Evolutionary conservation across 2,329 filamentous ascomycete genomes (phyloP).

Genomic region (Ascochyta fabae): DNA sequence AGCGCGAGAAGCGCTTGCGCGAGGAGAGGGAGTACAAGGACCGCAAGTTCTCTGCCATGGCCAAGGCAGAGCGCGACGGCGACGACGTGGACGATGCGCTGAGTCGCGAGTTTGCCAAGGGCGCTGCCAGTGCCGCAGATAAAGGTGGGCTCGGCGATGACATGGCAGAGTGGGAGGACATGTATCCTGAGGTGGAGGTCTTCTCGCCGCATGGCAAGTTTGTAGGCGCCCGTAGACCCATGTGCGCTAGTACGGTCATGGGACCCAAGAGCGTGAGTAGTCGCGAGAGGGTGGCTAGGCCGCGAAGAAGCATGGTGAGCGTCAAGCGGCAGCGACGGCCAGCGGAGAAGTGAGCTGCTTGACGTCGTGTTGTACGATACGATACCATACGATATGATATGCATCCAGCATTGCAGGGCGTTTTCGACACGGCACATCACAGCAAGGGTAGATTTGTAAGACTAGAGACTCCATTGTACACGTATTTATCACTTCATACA

Average conservation of each 20-base stretch:
- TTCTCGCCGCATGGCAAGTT: conserved; percentile 86
- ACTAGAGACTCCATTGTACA: too few species aligned
- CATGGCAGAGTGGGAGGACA: conserved; percentile 25
- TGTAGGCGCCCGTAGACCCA: conserved; percentile 69
- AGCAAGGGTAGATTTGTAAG: too few species aligned
- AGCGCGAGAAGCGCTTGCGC: conserved; percentile 17
- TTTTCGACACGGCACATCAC: background rate
- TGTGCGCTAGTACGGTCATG: conserved; percentile 72
- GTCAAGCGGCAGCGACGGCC: conserved; percentile 45
- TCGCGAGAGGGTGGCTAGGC: conserved; percentile 61
- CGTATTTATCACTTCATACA: too few species aligned
- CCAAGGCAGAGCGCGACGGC: conserved; percentile 10
- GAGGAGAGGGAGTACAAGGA: conserved; percentile 21
- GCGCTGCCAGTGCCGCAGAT: background rate
- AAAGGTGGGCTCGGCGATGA: conserved; percentile 14
- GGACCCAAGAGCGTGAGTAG: conserved; percentile 61
- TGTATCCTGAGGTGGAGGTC: conserved; percentile 78
- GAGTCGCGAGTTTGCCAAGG: conserved; percentile 28
- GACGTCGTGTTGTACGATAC: background rate
- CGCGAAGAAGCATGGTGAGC: conserved; percentile 72
- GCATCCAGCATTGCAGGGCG: background rate
- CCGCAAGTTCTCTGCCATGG: conserved; percentile 28
- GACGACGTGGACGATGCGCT: conserved; percentile 44
- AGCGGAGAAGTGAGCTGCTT: background rate
- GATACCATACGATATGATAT: background rate